A percentile compares a stretch with the other conserved stretches of the same genome.
Conservation (phyloP, 768 basidiomycete genomes). For the Exidia glandulosa region DNA sequence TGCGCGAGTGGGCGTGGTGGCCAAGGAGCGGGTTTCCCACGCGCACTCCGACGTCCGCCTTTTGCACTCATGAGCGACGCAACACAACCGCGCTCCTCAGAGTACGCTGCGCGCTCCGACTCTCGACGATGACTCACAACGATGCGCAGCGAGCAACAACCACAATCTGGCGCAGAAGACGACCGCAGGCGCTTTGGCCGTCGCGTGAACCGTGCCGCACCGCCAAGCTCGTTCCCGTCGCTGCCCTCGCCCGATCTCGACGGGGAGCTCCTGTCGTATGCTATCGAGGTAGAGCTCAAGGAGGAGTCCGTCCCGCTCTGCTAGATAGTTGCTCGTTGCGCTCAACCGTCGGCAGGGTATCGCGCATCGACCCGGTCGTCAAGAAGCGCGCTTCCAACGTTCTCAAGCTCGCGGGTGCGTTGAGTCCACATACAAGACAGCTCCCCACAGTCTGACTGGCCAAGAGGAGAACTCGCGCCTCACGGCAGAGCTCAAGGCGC, state of each 20-base stretch:
- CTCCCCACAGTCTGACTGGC: not conserved
- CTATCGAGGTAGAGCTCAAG: not conserved
- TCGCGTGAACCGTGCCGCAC: not conserved
- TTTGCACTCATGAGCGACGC: not conserved
- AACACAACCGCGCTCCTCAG: not conserved
- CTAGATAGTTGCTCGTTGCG: not conserved
- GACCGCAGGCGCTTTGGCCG: not conserved
- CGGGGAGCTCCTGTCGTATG: not conserved
- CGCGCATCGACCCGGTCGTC: conserved; percentile 15
- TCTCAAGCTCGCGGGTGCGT: conserved; percentile 41
- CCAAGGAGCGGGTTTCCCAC: no score
- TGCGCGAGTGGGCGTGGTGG: no score
- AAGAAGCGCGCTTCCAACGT: conserved; percentile 72
- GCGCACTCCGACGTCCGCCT: no score
- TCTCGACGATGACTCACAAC: not conserved
- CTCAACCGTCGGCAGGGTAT: not conserved
- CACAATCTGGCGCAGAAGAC: not conserved
- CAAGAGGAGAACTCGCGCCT: conserved; percentile 66
- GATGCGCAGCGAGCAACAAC: not conserved
- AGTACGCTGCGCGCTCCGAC: not conserved
- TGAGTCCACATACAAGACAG: not conserved
- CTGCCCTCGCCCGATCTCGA: not conserved
- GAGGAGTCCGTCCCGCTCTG: not conserved
- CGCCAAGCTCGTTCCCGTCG: not conserved
- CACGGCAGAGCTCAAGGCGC: conserved; percentile 61